These are phyloP conservation scores for Puccinia brachypodii DNA, from an alignment of 1,284 basidiomycete genomes.

Conservation along the genomic window DNA sequence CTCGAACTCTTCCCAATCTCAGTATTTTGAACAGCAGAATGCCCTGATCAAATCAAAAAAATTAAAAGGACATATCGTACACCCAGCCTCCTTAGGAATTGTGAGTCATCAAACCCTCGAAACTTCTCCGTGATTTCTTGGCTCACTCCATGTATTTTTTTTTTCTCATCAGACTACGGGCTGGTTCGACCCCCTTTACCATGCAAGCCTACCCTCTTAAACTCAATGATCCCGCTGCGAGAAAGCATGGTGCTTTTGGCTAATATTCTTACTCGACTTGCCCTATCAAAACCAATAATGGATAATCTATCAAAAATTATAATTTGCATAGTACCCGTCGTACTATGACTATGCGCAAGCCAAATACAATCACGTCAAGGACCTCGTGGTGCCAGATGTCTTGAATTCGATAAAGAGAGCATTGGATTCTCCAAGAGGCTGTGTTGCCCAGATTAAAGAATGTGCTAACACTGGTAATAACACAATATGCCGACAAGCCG, in stretches of 20 bases:
- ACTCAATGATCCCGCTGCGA: neutral
- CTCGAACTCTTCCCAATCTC: neutral
- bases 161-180: constrained; percentile 33
- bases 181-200: constrained; percentile 43
- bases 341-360: constrained; percentile 44
- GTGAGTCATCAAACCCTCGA: neutral
- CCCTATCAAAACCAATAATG: neutral
- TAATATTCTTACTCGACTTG: neutral
- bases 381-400: constrained; percentile 6
- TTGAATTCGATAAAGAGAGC: neutral
- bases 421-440: constrained; percentile 14
- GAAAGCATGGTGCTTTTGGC: neutral
- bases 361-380: constrained; percentile 38
- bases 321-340: constrained; percentile 11
- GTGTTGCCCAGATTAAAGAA: constrained; percentile 24
- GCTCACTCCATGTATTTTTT: neutral
- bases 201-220: constrained; percentile 18
- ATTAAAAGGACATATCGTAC: constrained; percentile 22
- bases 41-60: constrained; percentile 18
- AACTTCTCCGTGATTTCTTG: neutral
- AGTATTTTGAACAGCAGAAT: constrained; percentile 44
- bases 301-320: neutral
- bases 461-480: constrained; percentile 26
- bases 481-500: constrained; percentile 31
- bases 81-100: constrained; percentile 35